Base-by-base conservation (phyloP, 768 basidiomycete genomes). In the Hygrophorus russula region DNA sequence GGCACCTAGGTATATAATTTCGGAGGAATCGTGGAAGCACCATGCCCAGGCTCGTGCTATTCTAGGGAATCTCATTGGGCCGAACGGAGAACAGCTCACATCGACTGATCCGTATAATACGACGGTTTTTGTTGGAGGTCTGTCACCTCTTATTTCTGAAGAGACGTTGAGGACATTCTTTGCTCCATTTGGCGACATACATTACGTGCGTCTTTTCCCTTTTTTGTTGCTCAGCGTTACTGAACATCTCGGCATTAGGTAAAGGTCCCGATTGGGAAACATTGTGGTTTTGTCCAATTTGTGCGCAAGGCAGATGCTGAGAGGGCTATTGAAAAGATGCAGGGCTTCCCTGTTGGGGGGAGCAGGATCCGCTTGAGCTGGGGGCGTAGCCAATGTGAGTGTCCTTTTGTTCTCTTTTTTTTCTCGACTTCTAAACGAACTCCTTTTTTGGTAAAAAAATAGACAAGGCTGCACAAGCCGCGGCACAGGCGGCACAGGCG, bases 261-360 rank as follows among this genome's bases (percentile, higher is more conserved):
- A 56, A 94, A 93, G 62, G 91, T 96, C n/a, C 92, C 92, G 9
- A 82, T 88, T 35, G 90, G 89, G 40, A 94, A 94, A 56, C 87
- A 92, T 50, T 96, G 92, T 53, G 92, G 92, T 1, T 96, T 96
- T 55, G 92, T 96, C 36, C 92, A 96, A 63, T 96, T 90, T 54
- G 86, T 94, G 19, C 75, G 81, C 50, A 91, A 94, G 61, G 78
- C 76, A 8, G 92, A 96, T 61, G 92, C 92, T 9, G 90, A 93
- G 60, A 71, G 76, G 30, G 90, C 91, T 7, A 96, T 96, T 48
- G 86, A 91, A 63, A 90, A 88, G 63, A 92, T 94, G 91, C 91
- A 94, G 66, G 91, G 90, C 18, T 94, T 92, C 58, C 89, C 90
- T 3, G 82, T 96, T 50, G 90, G 88, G 28, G 92, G 92, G 12